Evolutionary conservation across 345 rosid genomes (phyloP).

Genomic region (Euphorbia pulcherrima): DNA sequence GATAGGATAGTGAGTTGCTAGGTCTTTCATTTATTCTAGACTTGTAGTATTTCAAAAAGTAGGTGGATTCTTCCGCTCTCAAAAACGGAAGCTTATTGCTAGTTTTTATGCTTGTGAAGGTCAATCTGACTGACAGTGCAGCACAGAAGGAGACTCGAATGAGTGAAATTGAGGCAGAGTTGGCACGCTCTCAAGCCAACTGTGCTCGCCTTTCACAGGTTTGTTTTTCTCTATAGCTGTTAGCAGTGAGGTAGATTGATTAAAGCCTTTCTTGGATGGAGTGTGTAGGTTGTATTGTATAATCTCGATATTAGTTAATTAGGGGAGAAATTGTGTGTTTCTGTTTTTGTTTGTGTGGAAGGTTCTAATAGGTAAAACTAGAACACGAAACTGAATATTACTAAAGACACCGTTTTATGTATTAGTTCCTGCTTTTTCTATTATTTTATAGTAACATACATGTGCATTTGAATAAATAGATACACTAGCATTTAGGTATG

Average conservation of each 20-base stretch:
- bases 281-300: background rate
- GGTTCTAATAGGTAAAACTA: too few species aligned
- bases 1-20: slow-evolving; percentile 66
- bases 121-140: slow-evolving; percentile 56
- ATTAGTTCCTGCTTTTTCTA: too few species aligned
- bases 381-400: too few species aligned
- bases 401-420: too few species aligned
- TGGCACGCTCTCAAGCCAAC: slow-evolving; percentile 55
- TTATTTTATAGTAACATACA: too few species aligned
- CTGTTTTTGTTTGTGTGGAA: too few species aligned
- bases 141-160: slow-evolving; percentile 64
- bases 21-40: background rate
- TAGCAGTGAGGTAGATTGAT: background rate
- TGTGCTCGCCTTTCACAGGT: slow-evolving; percentile 81
- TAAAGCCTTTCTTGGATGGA: background rate
- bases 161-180: slow-evolving; percentile 61
- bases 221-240: background rate
- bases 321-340: background rate
- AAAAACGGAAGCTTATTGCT: background rate
- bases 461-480: too few species aligned
- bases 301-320: too few species aligned
- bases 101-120: slow-evolving; percentile 37
- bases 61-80: background rate
- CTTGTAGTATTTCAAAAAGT: background rate
- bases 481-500: too few species aligned